Base-by-base conservation (phyloP, 2,329 filamentous ascomycete genomes). In the Exophiala bonariae region DNA sequence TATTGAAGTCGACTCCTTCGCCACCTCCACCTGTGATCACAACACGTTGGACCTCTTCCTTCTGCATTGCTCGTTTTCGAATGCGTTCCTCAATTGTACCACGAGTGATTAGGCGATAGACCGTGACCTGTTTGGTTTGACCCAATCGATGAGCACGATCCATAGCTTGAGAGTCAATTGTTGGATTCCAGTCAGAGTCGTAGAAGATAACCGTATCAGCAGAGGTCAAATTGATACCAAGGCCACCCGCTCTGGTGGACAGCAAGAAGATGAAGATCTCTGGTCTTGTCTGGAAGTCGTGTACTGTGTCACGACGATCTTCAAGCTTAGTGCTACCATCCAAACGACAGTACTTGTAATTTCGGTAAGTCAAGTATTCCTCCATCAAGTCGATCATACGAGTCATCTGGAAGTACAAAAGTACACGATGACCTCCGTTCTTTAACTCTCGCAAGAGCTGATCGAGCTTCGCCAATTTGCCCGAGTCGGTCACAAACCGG, bases 391-490 rank as follows among this genome's bases (percentile, higher is more conserved):
- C 92, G 64, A 99, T 97, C 93, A 99, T 99, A 64, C 89, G 87
- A 3, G 93, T 99, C 93, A 99, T 99, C 76, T 99, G 93, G 87
- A 99, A 99, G 78, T 99, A 99, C 16, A 99, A 76, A 44, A 99
- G 77, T 17, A 99, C 93, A 63, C 93, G 90, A 61, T 99, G 93
- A 28, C 87, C 87, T 54, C 87, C 88, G 53, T 89, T 86, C 78
- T 97, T 99, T 62, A 99, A 83, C 66, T 90, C 81, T 65, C 87
- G 87, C 11, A 99, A 79, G 14, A 99, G 77, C 57, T 88, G 78
- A 65, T 99, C 93, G 41, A 99, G 77, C 64, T 90, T 89, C 37
- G 90, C 91, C 50, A 99, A 81, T 73, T 99, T 99, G 63, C 93
- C 93, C 43, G 90, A 96, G 69, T 97, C 93, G 2, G 92, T 97